These are phyloP conservation scores for Fagopyrum esculentum DNA, from an alignment of 148 eudicot genomes.

Conservation along the genomic window DNA sequence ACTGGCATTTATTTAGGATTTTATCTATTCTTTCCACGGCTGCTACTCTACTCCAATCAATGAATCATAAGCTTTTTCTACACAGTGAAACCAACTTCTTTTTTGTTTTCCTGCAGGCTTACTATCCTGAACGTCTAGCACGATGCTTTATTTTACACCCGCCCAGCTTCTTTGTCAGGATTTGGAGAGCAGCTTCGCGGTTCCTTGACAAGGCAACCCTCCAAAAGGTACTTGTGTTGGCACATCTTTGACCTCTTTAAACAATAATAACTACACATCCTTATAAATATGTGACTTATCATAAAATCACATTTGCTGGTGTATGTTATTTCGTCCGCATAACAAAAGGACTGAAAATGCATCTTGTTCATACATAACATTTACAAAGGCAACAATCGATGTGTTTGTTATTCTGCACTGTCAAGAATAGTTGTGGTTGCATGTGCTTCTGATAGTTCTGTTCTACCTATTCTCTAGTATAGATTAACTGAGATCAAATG, in stretches of 20 bases:
- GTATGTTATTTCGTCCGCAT: no score
- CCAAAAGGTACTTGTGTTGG: slow-evolving; percentile 32
- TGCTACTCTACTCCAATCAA: neutral
- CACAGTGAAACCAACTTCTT: neutral
- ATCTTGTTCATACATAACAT: neutral
- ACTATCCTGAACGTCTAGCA: slow-evolving; percentile 53
- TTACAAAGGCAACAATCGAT: neutral
- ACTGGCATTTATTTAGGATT: neutral
- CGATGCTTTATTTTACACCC: slow-evolving; percentile 35
- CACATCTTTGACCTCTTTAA: neutral
- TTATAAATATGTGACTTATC: neutral
- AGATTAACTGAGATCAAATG: neutral
- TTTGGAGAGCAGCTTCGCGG: slow-evolving; percentile 40
- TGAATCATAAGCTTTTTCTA: neutral
- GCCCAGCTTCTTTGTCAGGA: slow-evolving; percentile 44
- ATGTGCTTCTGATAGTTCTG: neutral
- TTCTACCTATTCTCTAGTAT: neutral
- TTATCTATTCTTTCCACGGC: neutral
- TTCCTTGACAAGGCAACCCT: slow-evolving; percentile 54
- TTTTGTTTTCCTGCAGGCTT: slow-evolving; percentile 27
- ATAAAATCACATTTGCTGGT: neutral
- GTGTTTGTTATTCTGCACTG: neutral
- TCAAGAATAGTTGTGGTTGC: neutral
- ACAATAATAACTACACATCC: neutral
- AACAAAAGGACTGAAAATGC: neutral